A percentile compares a stretch with the other conserved stretches of the same genome.
Evolutionary conservation across 805 yeast species (phyloP).

Genomic region (Yarrowia sp.): DNA sequence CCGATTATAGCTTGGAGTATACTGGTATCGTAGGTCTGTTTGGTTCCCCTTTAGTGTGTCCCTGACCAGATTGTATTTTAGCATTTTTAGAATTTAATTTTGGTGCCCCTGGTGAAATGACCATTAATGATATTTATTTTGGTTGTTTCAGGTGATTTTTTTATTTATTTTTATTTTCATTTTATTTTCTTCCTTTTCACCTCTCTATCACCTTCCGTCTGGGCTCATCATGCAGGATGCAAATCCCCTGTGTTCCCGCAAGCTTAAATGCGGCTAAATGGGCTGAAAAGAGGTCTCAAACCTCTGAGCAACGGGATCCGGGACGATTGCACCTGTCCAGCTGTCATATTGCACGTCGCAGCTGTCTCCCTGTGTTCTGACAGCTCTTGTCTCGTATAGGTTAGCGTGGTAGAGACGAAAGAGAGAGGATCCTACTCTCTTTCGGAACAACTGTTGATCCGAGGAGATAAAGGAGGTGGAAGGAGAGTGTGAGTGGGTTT

Average conservation of each 20-base stretch:
- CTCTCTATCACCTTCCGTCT: background rate
- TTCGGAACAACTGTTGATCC: conserved; percentile 7
- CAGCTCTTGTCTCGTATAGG: background rate
- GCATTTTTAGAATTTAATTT: background rate
- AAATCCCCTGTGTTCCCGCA: conserved; percentile 7
- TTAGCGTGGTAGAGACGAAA: background rate
- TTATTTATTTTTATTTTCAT: no score
- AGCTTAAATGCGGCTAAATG: conserved; percentile 12
- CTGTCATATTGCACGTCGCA: background rate
- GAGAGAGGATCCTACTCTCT: background rate
- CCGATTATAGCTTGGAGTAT: no score
- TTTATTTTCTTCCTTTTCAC: no score
- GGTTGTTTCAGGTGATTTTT: no score
- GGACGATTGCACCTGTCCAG: background rate
- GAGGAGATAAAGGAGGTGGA: no score
- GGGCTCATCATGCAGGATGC: conserved; percentile 1
- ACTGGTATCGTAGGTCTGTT: no score
- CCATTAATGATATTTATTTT: no score
- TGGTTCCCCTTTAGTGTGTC: background rate
- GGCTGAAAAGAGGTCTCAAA: background rate
- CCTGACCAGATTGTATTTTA: background rate
- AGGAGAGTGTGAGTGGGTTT: no score
- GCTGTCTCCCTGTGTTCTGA: background rate
- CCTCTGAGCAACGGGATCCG: background rate
- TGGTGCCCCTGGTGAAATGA: background rate